Percentiles rank a stretch among this genome's conserved stretches.
Evolutionary conservation across 371 early-diverging fungal genomes (phyloP).

Genomic region (Mortierella sp.): DNA sequence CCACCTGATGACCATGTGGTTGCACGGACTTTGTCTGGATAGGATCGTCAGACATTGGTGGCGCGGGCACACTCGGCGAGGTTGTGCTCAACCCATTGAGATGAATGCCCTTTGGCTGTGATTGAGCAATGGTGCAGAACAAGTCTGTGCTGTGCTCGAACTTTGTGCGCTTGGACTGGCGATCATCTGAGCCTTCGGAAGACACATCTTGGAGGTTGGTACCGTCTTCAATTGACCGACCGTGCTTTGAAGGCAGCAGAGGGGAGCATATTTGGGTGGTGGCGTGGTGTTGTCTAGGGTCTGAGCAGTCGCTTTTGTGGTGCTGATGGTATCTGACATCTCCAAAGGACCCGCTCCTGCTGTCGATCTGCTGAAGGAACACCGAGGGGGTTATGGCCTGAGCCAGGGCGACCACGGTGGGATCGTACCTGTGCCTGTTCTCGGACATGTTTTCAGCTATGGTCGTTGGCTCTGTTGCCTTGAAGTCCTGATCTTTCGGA

Average conservation of each 20-base stretch:
- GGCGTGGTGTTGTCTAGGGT: not conserved
- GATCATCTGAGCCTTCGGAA: not conserved
- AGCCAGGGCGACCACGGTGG: constrained; percentile 12
- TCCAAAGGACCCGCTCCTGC: constrained; percentile 4
- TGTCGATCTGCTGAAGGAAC: constrained; percentile 34
- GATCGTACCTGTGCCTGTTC: constrained; percentile 19
- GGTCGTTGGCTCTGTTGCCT: constrained; percentile 3
- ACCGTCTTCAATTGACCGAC: constrained; percentile 4
- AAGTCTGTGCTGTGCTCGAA: not conserved
- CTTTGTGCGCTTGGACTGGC: constrained; percentile 19
- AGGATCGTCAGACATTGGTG: constrained; percentile 9
- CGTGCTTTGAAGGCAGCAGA: constrained; percentile 17
- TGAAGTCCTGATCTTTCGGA: not conserved
- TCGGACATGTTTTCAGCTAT: constrained; percentile 24
- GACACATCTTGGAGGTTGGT: not conserved
- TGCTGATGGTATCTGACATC: constrained; percentile 4
- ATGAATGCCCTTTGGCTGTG: not conserved
- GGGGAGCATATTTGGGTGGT: not conserved
- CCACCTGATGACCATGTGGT: not conserved
- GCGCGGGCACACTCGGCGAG: constrained; percentile 11
- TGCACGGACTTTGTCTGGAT: constrained; percentile 1
- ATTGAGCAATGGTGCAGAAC: not conserved
- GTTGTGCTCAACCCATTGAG: not conserved
- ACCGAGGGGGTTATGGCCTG: constrained; percentile 20
- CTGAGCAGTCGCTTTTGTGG: not conserved